Base-by-base conservation (phyloP, 345 rosid species). In the Tarenaya hassleriana region DNA sequence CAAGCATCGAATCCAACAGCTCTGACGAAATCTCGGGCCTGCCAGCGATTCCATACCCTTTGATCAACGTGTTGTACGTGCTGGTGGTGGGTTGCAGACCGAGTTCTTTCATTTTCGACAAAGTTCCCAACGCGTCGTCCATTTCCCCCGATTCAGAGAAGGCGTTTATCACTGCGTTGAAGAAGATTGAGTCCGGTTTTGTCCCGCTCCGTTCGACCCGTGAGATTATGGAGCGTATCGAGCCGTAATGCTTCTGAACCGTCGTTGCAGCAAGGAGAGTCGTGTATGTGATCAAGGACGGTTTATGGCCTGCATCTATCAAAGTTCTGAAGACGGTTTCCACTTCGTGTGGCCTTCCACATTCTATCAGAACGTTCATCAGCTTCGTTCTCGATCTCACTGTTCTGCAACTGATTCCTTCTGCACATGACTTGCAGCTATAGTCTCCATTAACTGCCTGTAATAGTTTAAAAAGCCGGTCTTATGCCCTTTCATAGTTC, bases 261-360 rank as follows among this genome's bases (percentile, higher is more conserved):
- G 84, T 78, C 82, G 75, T 71, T 2, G 80, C 76, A 39, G 82
- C 81, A 58, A 81, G 16, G 52, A 81, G 82, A 58, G 82, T 75
- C 42, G 82, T 78, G 72, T 69, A 78, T 14, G 80, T 67, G 64
- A 81, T 54, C 49, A 75, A 46, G 54, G 81, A 75, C 27, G 79
- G 83, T 24, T 8, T 75, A 37, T 81, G 83, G 15, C 83, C 83
- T 42, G 74, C 70, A 55, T 69, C 74, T 12, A 75, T 54, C 69
- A 77, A 55, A 34, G 70, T 40, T 32, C 75, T 61, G 58, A 73
- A 77, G 31, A 71, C 39, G 15, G 83, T 56, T 42, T 62, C 51
- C 10, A 58, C 84, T 52, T 78, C 82, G 55, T 75, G 75, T 3
- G 84, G 88, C 3, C 74, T 68, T 70, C 82, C 76, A 16, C 75